phyloP scores from a whole-genome alignment of 2,329 filamentous ascomycete species.

The Monosporascus sp. region DNA sequence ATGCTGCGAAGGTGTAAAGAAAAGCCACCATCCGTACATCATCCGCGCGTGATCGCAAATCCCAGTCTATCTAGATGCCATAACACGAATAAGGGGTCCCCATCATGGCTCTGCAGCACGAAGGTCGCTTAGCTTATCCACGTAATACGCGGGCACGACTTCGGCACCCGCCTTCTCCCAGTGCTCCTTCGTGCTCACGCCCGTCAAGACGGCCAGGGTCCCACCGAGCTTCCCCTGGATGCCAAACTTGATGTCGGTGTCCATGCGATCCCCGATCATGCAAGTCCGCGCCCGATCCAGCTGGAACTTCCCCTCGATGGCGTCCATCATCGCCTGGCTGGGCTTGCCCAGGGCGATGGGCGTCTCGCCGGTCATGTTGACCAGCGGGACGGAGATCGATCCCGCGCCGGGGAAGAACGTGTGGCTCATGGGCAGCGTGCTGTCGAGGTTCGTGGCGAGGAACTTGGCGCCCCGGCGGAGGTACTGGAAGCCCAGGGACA shows the following conservation, averaged over 20 bases:
- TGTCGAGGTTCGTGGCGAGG: constrained; percentile 89
- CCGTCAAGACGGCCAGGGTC: constrained; percentile 85
- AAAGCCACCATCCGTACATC: no score
- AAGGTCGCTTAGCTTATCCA: constrained; percentile 79
- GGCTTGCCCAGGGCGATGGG: constrained; percentile 87
- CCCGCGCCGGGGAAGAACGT: constrained; percentile 90
- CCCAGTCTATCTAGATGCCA: no score
- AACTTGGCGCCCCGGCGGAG: constrained; percentile 76
- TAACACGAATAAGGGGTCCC: not conserved
- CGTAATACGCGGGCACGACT: constrained; percentile 75
- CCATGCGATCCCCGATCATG: constrained; percentile 91
- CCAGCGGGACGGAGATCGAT: constrained; percentile 70
- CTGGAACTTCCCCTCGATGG: constrained; percentile 91
- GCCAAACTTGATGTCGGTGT: constrained; percentile 96
- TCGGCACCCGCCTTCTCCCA: constrained; percentile 65
- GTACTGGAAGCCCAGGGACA: constrained; percentile 80
- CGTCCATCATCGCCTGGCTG: constrained; percentile 99
- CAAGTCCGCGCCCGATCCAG: constrained; percentile 80
- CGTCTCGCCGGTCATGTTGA: constrained; percentile 63
- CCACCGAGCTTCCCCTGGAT: constrained; percentile 86
- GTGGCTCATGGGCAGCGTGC: constrained; percentile 76
- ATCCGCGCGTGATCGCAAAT: no score
- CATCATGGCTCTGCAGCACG: constrained; percentile 27
- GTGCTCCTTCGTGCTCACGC: constrained; percentile 80
- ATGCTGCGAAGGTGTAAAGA: no score